Percentiles rank a stretch among this genome's conserved stretches.
These are phyloP conservation scores for Chamaecyparis obtusa DNA, from an alignment of 75 land plant species.

Conservation along the genomic window DNA sequence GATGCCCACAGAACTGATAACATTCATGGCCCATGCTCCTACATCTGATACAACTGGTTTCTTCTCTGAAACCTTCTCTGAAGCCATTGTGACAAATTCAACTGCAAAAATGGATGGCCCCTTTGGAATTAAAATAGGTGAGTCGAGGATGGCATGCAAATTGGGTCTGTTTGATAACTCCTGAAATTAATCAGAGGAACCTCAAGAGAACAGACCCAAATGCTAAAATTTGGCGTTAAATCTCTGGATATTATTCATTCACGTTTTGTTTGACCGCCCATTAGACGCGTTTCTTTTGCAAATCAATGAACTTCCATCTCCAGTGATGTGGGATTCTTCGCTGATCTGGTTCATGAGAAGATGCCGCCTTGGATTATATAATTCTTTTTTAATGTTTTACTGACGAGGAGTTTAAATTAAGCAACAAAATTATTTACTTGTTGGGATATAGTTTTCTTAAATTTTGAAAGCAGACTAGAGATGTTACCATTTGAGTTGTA, in stretches of 20 bases:
- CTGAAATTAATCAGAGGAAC: neutral
- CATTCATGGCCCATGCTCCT: conserved; percentile 59
- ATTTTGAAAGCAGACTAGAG: too few relatives aligned
- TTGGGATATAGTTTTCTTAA: too few relatives aligned
- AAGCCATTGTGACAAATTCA: conserved; percentile 5
- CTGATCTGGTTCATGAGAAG: neutral
- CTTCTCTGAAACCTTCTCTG: conserved; percentile 31
- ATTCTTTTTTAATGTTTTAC: too few relatives aligned
- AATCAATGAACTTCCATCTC: too few relatives aligned
- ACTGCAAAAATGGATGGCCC: neutral
- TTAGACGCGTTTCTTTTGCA: neutral
- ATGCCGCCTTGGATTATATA: too few relatives aligned
- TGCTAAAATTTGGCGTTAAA: neutral
- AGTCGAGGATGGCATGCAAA: too few relatives aligned
- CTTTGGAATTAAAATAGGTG: neutral
- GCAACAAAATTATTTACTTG: too few relatives aligned
- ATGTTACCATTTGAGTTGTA: too few relatives aligned
- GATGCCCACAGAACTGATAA: conserved; percentile 55
- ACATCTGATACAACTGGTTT: conserved; percentile 27
- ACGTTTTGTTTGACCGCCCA: neutral
- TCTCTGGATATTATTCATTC: neutral
- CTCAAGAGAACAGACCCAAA: neutral
- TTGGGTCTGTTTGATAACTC: neutral
- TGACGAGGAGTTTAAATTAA: too few relatives aligned
- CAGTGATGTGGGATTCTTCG: neutral